Evolutionary conservation across 2,329 filamentous ascomycete genomes (phyloP).

Genomic region (Paecilomyces variotii): DNA sequence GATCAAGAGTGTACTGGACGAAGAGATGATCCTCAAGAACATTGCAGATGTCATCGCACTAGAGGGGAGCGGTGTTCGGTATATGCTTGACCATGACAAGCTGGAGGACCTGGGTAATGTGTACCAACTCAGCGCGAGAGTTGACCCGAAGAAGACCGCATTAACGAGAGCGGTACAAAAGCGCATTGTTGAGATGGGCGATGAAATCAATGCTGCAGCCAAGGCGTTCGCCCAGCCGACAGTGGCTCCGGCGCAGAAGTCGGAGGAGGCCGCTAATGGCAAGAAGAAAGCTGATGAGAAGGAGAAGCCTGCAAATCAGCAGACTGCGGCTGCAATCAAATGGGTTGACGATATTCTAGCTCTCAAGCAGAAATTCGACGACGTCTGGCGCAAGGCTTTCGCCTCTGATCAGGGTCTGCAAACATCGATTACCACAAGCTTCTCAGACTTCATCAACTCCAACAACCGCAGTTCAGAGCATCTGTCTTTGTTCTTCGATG

Average conservation of each 20-base stretch:
- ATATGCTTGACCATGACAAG: constrained; percentile 88
- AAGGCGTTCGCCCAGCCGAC: constrained; percentile 49
- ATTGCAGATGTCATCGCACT: constrained; percentile 75
- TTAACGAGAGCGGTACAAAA: constrained; percentile 64
- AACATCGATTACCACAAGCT: constrained; percentile 75
- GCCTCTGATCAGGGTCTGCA: constrained; percentile 67
- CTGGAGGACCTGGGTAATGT: constrained; percentile 70
- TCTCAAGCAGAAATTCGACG: constrained; percentile 85
- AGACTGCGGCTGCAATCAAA: constrained; percentile 78
- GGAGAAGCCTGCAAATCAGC: constrained; percentile 58
- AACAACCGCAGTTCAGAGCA: constrained; percentile 82
- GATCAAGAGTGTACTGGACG: constrained; percentile 69
- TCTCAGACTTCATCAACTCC: constrained; percentile 88
- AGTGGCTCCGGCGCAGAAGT: constrained; percentile 36
- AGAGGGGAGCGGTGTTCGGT: constrained; percentile 72
- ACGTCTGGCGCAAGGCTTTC: constrained; percentile 67
- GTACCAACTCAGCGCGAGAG: constrained; percentile 68
- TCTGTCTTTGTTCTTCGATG: constrained; percentile 92
- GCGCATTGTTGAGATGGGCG: constrained; percentile 70
- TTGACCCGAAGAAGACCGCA: constrained; percentile 65
- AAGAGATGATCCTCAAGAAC: constrained; percentile 68
- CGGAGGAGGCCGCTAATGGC: constrained; percentile 40
- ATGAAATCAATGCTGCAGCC: constrained; percentile 66
- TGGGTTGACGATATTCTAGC: constrained; percentile 89
- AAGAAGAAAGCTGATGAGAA: constrained; percentile 42